A percentile compares a stretch with the other conserved stretches of the same genome.
These are phyloP conservation scores for Exidia glandulosa DNA, from an alignment of 768 basidiomycete genomes.

Conservation along the genomic window DNA sequence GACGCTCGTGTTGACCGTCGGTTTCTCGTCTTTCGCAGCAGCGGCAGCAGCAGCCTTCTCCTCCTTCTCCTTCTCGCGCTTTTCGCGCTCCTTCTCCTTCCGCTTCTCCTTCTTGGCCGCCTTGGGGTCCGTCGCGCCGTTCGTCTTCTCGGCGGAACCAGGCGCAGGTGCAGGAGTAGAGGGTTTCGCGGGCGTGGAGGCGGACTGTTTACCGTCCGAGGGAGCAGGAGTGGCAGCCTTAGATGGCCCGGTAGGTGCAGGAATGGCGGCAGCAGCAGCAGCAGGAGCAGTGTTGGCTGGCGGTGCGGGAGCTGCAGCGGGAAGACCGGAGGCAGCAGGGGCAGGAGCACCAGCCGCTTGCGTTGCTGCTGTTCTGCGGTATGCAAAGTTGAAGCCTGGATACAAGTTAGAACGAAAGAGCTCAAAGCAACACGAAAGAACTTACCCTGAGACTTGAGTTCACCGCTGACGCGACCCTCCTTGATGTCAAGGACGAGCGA, in stretches of 20 bases:
- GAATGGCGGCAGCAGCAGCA: slow-evolving; percentile 7
- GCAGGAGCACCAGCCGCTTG: slow-evolving; percentile 18
- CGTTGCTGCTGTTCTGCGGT: slow-evolving; percentile 65
- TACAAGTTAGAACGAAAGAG: too few relatives aligned
- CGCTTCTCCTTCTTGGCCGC: slow-evolving; percentile 41
- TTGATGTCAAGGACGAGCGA: slow-evolving; percentile 79
- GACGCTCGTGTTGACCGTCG: background rate
- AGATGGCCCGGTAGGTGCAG: slow-evolving; percentile 8
- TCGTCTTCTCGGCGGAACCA: slow-evolving; percentile 23
- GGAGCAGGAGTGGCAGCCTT: slow-evolving; percentile 25
- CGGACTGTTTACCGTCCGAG: background rate
- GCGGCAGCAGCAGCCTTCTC: slow-evolving; percentile 10
- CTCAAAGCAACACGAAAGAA: too few relatives aligned
- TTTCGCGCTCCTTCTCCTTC: slow-evolving; percentile 32
- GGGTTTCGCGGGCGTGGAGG: slow-evolving; percentile 14
- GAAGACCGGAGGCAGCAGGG: slow-evolving; percentile 24
- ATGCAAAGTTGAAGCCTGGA: slow-evolving; percentile 91
- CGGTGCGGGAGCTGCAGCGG: slow-evolving; percentile 5
- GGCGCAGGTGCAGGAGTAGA: slow-evolving; percentile 17
- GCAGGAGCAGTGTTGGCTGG: slow-evolving; percentile 13
- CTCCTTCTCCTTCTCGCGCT: slow-evolving; percentile 55
- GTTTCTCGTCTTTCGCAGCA: slow-evolving; percentile 20
- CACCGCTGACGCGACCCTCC: slow-evolving; percentile 85
- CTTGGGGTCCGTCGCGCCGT: slow-evolving; percentile 24
- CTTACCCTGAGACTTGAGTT: slow-evolving; percentile 84